Conservation (phyloP, 2,329 filamentous ascomycete species). For the Ascocoryne sarcoides region DNA sequence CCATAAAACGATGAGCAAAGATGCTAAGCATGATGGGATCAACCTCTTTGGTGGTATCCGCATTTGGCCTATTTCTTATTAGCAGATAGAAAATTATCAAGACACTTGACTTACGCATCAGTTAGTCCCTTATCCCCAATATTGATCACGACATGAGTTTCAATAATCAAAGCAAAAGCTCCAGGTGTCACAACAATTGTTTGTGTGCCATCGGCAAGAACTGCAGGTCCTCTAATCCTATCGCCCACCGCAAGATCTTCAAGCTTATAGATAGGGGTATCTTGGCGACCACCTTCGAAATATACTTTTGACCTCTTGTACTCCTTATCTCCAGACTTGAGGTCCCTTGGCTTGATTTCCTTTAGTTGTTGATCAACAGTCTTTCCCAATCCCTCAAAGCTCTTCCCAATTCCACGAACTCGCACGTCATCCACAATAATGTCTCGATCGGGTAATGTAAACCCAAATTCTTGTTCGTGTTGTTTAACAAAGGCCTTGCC, state of each 20-base stretch:
- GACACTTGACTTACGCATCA: slow-evolving; percentile 31
- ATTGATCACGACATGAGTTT: slow-evolving; percentile 86
- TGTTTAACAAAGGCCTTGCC: slow-evolving; percentile 77
- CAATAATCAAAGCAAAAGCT: slow-evolving; percentile 66
- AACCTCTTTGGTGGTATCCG: slow-evolving; percentile 40
- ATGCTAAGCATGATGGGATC: slow-evolving; percentile 72
- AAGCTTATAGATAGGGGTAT: slow-evolving; percentile 78
- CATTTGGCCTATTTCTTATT: slow-evolving; percentile 8
- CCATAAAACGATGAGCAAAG: slow-evolving; percentile 78
- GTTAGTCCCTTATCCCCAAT: slow-evolving; percentile 49
- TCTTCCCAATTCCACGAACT: slow-evolving; percentile 81
- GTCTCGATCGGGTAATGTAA: slow-evolving; percentile 75
- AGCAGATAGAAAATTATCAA: not conserved
- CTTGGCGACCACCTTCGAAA: slow-evolving; percentile 69
- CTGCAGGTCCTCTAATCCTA: slow-evolving; percentile 68
- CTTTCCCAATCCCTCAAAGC: slow-evolving; percentile 68
- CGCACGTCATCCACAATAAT: slow-evolving; percentile 88
- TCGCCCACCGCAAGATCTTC: slow-evolving; percentile 65
- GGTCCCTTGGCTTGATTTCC: slow-evolving; percentile 49
- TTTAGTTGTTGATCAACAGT: slow-evolving; percentile 79
- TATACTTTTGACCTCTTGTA: slow-evolving; percentile 66
- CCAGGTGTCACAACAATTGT: slow-evolving; percentile 84
- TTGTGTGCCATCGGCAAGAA: slow-evolving; percentile 80
- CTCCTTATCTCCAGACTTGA: slow-evolving; percentile 40
- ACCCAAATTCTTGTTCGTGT: slow-evolving; percentile 88